Evolutionary conservation across 805 yeast genomes (phyloP), one percentile per base, ranked within the genome.

Genomic region (Nakazawaea ishiwadae): DNA sequence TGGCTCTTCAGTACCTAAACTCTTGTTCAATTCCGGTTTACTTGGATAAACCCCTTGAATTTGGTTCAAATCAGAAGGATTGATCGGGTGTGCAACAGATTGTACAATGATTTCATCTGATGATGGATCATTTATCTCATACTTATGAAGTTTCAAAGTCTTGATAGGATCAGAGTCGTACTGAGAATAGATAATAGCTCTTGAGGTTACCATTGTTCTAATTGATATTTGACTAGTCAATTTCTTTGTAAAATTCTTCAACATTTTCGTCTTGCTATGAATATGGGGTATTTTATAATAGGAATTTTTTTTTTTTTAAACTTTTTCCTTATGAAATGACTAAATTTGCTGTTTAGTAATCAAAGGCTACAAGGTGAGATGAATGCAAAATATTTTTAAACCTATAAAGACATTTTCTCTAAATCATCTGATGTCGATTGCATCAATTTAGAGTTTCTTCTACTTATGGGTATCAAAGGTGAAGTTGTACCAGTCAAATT

Each of bases 41-140:
- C 88, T 75, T 1, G 96, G 95, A 51, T 90, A 90, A 0, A 81
- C 86, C 16, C 96, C 97, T 57, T 81, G 86, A 31, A 81, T 68
- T 59, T 89, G 96, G 55, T 84, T 84, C 56, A 87, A 68, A 57
- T 90, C 98, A 0, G 96, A 84, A 0, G 97, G 97, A 55, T 90
- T 90, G 48, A 90, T 71, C 1, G 97, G 96, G 47, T 84, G 76
- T 0, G 95, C 96, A 29, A 89, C 56, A 1, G 88, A 63, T 52
- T 80, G 73, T 42, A 87, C 58, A n/a, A 87, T 63, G 11, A 87
- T 66, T 40, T 81, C 66, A 46, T 71, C 59, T 17, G 60, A 54
- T 12, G 53, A 52, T 27, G 77, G 65, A 36, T 71, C 65, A 7
- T 55, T 56, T 37, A 81, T 64, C 28, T 70, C 63, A 52, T 73